Conservation (phyloP, 139 green algal genomes). For the Trebouxia sp. region DNA sequence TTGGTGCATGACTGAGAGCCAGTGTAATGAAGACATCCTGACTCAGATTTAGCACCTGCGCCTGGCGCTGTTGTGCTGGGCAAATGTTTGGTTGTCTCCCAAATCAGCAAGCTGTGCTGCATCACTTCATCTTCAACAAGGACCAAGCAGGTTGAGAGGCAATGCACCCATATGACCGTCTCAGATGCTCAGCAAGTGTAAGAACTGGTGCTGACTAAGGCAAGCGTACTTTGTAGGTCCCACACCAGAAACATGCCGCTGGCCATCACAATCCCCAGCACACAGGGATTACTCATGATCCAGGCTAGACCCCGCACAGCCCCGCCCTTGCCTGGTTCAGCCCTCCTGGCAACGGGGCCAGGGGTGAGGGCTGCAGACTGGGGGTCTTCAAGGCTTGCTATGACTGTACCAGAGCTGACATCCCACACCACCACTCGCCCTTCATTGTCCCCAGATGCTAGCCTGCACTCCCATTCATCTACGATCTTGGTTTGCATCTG, state of each 20-base stretch:
- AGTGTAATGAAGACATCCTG: no score
- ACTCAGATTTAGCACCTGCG: no score
- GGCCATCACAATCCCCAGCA: slow-evolving; percentile 73
- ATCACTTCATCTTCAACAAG: no score
- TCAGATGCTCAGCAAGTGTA: background rate
- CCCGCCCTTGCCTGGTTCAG: slow-evolving; percentile 6
- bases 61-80: no score
- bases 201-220: background rate
- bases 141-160: background rate
- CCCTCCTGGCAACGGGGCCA: background rate
- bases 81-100: no score
- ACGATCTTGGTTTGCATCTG: no score
- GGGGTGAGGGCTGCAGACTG: slow-evolving; percentile 11
- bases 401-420: slow-evolving; percentile 47
- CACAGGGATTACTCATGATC: slow-evolving; percentile 48
- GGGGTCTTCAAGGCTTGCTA: slow-evolving; percentile 59
- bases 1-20: no score
- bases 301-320: slow-evolving; percentile 61
- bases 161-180: background rate
- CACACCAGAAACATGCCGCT: slow-evolving; percentile 73
- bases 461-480: no score
- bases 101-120: no score
- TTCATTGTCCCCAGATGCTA: slow-evolving; percentile 75
- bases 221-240: slow-evolving; percentile 54
- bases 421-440: slow-evolving; percentile 80